These are phyloP conservation scores for Dryas drummondii DNA, from an alignment of 306 rosid genomes.

Conservation along the genomic window DNA sequence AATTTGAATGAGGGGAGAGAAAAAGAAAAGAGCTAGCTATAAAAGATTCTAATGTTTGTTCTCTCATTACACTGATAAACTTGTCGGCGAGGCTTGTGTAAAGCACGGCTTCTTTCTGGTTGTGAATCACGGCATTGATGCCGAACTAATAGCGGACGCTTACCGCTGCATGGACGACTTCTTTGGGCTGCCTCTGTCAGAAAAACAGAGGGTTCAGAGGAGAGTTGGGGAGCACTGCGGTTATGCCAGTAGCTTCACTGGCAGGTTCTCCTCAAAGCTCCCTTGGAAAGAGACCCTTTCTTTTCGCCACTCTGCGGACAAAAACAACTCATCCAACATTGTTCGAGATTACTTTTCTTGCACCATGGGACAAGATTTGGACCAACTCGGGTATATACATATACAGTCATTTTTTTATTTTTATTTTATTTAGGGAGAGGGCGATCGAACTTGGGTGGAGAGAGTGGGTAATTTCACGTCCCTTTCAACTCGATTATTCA, in stretches of 20 bases:
- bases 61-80: slow-evolving; percentile 48
- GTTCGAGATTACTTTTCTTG: slow-evolving; percentile 52
- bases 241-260: slow-evolving; percentile 93
- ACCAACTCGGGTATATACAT: slow-evolving; percentile 55
- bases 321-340: slow-evolving; percentile 17
- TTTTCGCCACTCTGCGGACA: slow-evolving; percentile 49
- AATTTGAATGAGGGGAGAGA: not conserved
- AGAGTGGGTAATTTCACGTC: too few relatives aligned
- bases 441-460: too few relatives aligned
- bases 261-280: slow-evolving; percentile 81
- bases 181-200: slow-evolving; percentile 62
- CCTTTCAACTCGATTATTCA: too few relatives aligned
- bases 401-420: too few relatives aligned
- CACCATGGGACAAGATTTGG: slow-evolving; percentile 59
- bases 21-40: slow-evolving; percentile 34
- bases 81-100: slow-evolving; percentile 66
- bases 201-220: slow-evolving; percentile 82
- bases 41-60: slow-evolving; percentile 64
- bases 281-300: slow-evolving; percentile 97
- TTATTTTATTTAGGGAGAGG: too few relatives aligned
- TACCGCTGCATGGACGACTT: slow-evolving; percentile 65
- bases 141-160: slow-evolving; percentile 49
- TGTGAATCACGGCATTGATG: slow-evolving; percentile 73
- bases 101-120: slow-evolving; percentile 89
- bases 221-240: slow-evolving; percentile 84